phyloP scores from a whole-genome alignment of 768 basidiomycete species.

The Nidularia pulvinata region DNA sequence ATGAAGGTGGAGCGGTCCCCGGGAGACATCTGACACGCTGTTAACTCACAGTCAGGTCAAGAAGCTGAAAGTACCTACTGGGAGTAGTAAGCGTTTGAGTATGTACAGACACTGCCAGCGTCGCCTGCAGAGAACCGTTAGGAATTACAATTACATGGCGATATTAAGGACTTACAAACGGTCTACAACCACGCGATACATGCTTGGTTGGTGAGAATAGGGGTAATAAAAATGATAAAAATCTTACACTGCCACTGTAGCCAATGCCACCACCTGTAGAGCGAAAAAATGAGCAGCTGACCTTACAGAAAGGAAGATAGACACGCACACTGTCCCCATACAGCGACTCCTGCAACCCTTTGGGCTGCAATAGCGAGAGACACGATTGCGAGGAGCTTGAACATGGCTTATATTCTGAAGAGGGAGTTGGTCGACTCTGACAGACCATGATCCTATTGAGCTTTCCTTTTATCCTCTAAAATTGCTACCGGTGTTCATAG shows the following conservation, averaged over 20 bases:
- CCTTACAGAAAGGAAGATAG: background rate
- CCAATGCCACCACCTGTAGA: constrained; percentile 23
- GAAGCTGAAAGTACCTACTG: constrained; percentile 11
- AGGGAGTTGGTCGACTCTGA: background rate
- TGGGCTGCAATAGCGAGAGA: constrained; percentile 15
- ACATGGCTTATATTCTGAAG: constrained; percentile 8
- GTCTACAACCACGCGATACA: constrained; percentile 8
- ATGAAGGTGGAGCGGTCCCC: constrained; percentile 6
- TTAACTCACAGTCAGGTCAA: background rate
- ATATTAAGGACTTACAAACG: constrained; percentile 10
- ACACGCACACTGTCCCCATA: constrained; percentile 33
- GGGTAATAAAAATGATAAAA: background rate
- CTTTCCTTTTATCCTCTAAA: background rate
- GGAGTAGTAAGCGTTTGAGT: constrained; percentile 22
- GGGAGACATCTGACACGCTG: constrained; percentile 12
- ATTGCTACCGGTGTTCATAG: background rate
- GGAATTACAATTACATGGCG: background rate
- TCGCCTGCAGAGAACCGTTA: constrained; percentile 15
- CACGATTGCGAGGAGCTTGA: constrained; percentile 17
- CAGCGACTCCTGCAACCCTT: constrained; percentile 16
- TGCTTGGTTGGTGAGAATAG: background rate
- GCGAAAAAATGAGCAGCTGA: background rate
- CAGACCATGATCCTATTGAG: background rate
- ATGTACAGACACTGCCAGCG: constrained; percentile 25
- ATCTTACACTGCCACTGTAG: constrained; percentile 27